A percentile compares a stretch with the other conserved stretches of the same genome.
Conservation (phyloP, 2,329 filamentous ascomycete species). For the Xylariaceae sp. region DNA sequence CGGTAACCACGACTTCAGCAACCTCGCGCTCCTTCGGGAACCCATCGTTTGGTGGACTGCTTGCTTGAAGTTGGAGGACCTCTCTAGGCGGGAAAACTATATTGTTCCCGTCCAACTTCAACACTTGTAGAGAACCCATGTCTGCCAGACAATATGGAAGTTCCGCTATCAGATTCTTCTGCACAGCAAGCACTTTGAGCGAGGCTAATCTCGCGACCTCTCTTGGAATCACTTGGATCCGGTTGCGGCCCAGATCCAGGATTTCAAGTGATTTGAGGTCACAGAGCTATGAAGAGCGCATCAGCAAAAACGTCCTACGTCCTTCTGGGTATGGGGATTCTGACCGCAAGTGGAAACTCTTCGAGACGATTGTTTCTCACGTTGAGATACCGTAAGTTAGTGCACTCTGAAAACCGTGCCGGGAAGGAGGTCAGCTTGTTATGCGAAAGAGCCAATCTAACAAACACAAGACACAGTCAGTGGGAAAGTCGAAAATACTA, state of each 20-base stretch:
- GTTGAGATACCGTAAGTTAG: constrained; percentile 73
- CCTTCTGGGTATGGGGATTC: constrained; percentile 21
- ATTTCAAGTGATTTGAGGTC: constrained; percentile 84
- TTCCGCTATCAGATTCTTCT: constrained; percentile 80
- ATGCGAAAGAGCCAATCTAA: constrained; percentile 73
- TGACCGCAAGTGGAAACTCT: constrained; percentile 55
- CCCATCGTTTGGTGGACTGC: constrained; percentile 51
- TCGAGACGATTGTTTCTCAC: constrained; percentile 69
- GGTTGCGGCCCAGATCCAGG: constrained; percentile 85
- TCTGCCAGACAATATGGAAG: constrained; percentile 80
- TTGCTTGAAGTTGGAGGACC: constrained; percentile 55
- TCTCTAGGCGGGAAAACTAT: constrained; percentile 73
- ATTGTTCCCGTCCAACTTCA: constrained; percentile 87
- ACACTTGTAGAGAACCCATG: constrained; percentile 80
- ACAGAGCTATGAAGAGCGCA: constrained; percentile 58
- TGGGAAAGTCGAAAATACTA: constrained; percentile 7
- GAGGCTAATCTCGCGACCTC: constrained; percentile 77
- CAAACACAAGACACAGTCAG: constrained; percentile 20
- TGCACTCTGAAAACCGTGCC: constrained; percentile 66
- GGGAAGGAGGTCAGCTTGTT: constrained; percentile 69
- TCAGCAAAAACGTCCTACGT: constrained; percentile 17
- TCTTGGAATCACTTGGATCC: constrained; percentile 68
- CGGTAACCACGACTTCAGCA: constrained; percentile 54
- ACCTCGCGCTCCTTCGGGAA: constrained; percentile 58
- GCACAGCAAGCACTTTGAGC: constrained; percentile 81